These are phyloP conservation scores for Anthostomella pinea DNA, from an alignment of 2,329 filamentous ascomycete species.

Conservation along the genomic window DNA sequence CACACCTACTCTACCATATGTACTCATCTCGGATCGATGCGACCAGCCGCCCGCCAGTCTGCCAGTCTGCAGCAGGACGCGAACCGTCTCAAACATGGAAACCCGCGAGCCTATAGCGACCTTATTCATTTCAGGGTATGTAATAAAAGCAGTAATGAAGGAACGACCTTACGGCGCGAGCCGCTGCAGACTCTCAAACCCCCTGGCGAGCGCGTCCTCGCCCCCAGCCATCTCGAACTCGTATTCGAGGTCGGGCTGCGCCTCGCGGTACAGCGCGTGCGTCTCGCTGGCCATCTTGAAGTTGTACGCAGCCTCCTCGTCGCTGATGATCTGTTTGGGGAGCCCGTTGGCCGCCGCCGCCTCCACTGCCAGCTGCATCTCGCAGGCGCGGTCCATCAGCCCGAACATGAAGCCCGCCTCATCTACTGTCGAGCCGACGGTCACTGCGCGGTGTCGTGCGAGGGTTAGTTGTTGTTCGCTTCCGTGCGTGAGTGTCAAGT, in stretches of 20 bases:
- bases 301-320: conserved; percentile 42
- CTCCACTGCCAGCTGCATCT: conserved; percentile 66
- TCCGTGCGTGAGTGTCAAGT: too few species aligned
- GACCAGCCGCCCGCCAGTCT: too few species aligned
- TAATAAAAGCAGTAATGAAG: conserved; percentile 2
- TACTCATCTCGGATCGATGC: too few species aligned
- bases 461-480: too few species aligned
- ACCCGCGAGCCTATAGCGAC: too few species aligned
- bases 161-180: conserved; percentile 12
- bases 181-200: conserved; percentile 25
- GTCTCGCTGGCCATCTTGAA: conserved; percentile 35
- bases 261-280: conserved; percentile 32
- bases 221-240: conserved; percentile 32
- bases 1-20: too few species aligned
- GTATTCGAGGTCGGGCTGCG: conserved; percentile 33
- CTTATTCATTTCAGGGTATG: too few species aligned
- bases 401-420: conserved; percentile 71
- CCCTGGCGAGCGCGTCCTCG: conserved; percentile 30
- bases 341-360: conserved; percentile 52
- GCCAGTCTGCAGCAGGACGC: too few species aligned
- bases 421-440: conserved; percentile 69
- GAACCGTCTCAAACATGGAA: too few species aligned
- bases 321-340: conserved; percentile 40
- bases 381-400: conserved; percentile 62
- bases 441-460: too few species aligned